Evolutionary conservation across 2,329 filamentous ascomycete species (phyloP), one percentile per base, ranked within the genome.

Genomic region (Ophiostoma montium): DNA sequence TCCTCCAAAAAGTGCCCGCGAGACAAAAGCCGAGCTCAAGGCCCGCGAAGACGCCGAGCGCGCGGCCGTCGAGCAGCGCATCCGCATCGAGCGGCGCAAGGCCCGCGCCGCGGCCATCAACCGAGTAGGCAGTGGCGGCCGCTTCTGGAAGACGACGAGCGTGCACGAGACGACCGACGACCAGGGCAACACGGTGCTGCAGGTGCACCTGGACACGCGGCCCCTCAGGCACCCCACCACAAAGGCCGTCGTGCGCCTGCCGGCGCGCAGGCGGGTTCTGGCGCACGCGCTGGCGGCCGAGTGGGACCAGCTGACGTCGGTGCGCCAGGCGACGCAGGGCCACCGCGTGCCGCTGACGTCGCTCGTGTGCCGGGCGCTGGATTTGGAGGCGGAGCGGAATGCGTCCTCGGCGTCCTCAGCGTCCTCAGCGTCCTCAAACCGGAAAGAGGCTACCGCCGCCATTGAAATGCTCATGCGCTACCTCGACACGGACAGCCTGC

Each of bases 301-400:
- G 70, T 98, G 92, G 92, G 89, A 95, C 62, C 72, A 83, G 45
- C 75, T 98, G 53, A 75, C 81, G 21, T 85, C 84, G 13, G 80
- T 84, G 3, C 82, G 89, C 61, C 86, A 96, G 65, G 86, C 88
- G 0, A 75, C 89, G 35, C 86, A 83, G 63, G 78, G 85, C 52
- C 87, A 96, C 66, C 78, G 94, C 44, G 90, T 95, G 56, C 92
- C 92, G 13, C 70, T 98, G 54, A 96, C 89, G 3, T 88, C 86
- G 44, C 76, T 95, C 15, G 72, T 82, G 19, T 86, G 87, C 54
- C 82, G 92, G 42, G 90, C 88, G 0, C 65, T 90, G 30, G 90
- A 96, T 61, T 85, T 96, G 49, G 71, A 71, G 44, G 72, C 72
- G 18, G 82, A 87, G 56, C 16, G 30, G 15, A 36, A 18, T 12